Evolutionary conservation across 192 early-diverging fungal genomes (phyloP), one percentile per base, ranked within the genome.

Genomic region (Entrophospora sp.): DNA sequence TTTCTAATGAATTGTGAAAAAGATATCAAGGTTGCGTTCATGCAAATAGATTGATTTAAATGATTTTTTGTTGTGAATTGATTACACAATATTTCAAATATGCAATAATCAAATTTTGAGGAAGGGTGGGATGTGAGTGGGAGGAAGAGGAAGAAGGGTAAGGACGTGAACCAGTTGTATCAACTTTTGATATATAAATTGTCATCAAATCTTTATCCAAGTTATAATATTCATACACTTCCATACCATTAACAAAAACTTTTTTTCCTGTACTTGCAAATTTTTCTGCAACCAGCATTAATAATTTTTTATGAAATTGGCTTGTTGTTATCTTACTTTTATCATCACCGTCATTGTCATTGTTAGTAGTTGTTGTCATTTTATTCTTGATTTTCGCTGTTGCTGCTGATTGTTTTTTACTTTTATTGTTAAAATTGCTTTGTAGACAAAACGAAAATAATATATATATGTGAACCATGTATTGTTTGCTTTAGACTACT

Each of bases 11-110:
- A 27, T 79, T 66, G 28, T 81, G 78, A 82, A 95, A 95, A 9
- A 95, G 73, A 56, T 95, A 95, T 61, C 88, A 83, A 13, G 90
- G 90, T 71, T 95, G 92, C 4, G 91, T 74, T 4, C 92, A 81
- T 7, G 91, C 92, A 80, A 93, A 95, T 27, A 91, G 57, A 64
- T 87, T 74, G 7, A 89, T 16, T 40, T 51, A 38, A 18, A 66
- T 18, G 2, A 2, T 27, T 38, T 35, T 51, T 22, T 34, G 13
- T 34, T 32, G 45, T 20, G 28, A 32, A 20, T 25, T 36, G 4
- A 24, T 40, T 49, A 35, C 6, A 27, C 55, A 30, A 42, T 34
- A 66, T 18, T 48, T 53, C 35, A 66, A 49, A 10, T 44, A 66
- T n/a, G 48, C 34, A 5, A 25, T 25, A 13, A 66, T 35, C 22